Percentiles rank a stretch among this genome's conserved stretches.
Evolutionary conservation across 2,329 filamentous ascomycete species (phyloP).

Genomic region (Epichloe baconii): DNA sequence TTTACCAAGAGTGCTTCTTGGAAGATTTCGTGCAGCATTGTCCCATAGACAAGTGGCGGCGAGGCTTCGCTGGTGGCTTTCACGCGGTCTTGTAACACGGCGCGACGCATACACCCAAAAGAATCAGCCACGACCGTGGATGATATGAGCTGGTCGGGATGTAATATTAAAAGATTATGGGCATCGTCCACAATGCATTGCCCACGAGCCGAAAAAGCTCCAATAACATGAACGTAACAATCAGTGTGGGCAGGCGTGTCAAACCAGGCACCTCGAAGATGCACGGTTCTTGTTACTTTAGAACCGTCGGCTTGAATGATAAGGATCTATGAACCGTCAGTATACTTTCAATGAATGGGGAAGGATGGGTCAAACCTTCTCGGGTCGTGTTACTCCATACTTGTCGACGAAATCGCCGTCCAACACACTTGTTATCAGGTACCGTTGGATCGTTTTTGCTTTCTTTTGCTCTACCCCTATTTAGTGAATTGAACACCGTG

Average conservation of each 20-base stretch:
- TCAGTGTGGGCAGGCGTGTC: slow-evolving; percentile 64
- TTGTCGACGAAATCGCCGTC: slow-evolving; percentile 55
- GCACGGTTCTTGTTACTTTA: slow-evolving; percentile 52
- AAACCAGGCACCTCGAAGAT: slow-evolving; percentile 75
- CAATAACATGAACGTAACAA: slow-evolving; percentile 77
- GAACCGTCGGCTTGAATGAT: slow-evolving; percentile 69
- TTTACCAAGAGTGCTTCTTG: slow-evolving; percentile 80
- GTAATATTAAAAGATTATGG: slow-evolving; percentile 74
- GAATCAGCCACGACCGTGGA: slow-evolving; percentile 95
- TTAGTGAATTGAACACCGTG: slow-evolving; percentile 41
- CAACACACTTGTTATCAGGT: slow-evolving; percentile 63
- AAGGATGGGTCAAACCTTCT: slow-evolving; percentile 50
- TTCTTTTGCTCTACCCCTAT: slow-evolving; percentile 52
- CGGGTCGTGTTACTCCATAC: slow-evolving; percentile 43
- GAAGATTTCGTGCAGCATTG: slow-evolving; percentile 88
- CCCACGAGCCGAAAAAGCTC: slow-evolving; percentile 54
- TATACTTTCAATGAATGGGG: not conserved
- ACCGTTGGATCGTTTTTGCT: slow-evolving; percentile 70
- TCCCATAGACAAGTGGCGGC: slow-evolving; percentile 78
- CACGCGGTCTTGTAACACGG: slow-evolving; percentile 87
- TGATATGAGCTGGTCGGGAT: slow-evolving; percentile 91
- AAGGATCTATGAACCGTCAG: slow-evolving; percentile 45
- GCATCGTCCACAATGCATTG: slow-evolving; percentile 74
- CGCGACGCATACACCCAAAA: slow-evolving; percentile 78
- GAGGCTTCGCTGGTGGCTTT: slow-evolving; percentile 77